A percentile compares a stretch with the other conserved stretches of the same genome.
Evolutionary conservation across 1,284 basidiomycete species (phyloP).

Genomic region (Cutaneotrichosporon cavernicola): DNA sequence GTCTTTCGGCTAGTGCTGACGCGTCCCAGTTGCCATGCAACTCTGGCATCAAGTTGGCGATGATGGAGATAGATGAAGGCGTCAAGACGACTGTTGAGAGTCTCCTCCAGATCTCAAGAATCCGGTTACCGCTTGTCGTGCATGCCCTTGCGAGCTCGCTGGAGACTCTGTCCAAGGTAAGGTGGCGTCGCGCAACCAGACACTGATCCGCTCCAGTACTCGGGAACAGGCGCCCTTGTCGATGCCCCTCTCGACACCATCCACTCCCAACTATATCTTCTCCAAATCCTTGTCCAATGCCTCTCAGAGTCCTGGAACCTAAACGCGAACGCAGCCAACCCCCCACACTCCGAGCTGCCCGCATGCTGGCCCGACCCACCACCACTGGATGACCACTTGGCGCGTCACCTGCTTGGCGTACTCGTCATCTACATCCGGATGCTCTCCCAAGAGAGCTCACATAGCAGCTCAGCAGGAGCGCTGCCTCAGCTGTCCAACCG

Average conservation of each 20-base stretch:
- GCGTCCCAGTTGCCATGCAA: constrained; percentile 71
- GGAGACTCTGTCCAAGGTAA: constrained; percentile 72
- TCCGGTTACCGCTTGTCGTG: constrained; percentile 73
- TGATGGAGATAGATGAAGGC: constrained; percentile 70
- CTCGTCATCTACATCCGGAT: constrained; percentile 79
- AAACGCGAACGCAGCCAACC: constrained; percentile 28
- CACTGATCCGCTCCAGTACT: constrained; percentile 48
- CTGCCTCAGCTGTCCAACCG: constrained; percentile 29
- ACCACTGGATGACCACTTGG: constrained; percentile 78
- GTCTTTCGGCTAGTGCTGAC: constrained; percentile 12
- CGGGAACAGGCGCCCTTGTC: constrained; percentile 32
- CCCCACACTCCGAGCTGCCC: constrained; percentile 31
- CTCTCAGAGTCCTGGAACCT: constrained; percentile 72
- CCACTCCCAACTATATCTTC: constrained; percentile 83
- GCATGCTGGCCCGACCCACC: constrained; percentile 66
- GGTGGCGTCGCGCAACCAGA: constrained; percentile 39
- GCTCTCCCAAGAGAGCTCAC: constrained; percentile 55
- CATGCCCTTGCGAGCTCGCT: constrained; percentile 72
- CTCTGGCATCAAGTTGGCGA: constrained; percentile 70
- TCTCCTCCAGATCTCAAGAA: constrained; percentile 71
- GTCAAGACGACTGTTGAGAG: constrained; percentile 72
- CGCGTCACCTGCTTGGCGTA: constrained; percentile 78
- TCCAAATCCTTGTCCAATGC: constrained; percentile 75
- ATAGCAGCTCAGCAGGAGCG: constrained; percentile 13
- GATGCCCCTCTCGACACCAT: constrained; percentile 68